These are phyloP conservation scores for Suhomyces wounanorum DNA, from an alignment of 1,139 yeast genomes.

Conservation along the genomic window DNA sequence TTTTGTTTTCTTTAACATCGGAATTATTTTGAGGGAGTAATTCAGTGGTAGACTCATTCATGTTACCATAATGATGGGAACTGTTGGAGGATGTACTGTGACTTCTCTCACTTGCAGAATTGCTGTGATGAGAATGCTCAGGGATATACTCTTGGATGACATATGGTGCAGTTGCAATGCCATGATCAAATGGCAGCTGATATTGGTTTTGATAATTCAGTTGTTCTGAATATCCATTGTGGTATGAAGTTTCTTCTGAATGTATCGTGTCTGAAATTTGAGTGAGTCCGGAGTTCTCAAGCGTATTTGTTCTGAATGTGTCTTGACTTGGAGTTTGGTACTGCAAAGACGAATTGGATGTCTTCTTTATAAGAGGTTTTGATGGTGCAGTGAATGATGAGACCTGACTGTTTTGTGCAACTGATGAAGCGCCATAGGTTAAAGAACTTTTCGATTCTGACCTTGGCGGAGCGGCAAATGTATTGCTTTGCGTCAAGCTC, in stretches of 20 bases:
- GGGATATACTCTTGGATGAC: not conserved
- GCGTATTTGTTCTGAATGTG: not conserved
- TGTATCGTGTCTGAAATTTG: not conserved
- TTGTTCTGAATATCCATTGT: not conserved
- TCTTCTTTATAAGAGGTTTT: not conserved
- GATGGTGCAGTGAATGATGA: not conserved
- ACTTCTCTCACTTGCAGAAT: constrained; percentile 2
- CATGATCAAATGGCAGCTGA: not conserved
- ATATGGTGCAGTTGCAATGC: not conserved
- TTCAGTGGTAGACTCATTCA: constrained; percentile 2
- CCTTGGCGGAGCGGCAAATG: constrained; percentile 4
- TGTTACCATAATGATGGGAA: constrained; percentile 1
- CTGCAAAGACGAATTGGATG: not conserved
- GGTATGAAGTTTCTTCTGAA: not conserved
- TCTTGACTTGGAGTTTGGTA: not conserved
- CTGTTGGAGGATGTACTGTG: constrained; percentile 5
- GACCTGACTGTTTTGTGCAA: constrained; percentile 1
- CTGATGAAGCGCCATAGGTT: constrained; percentile 8
- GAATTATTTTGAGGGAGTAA: not conserved
- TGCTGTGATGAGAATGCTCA: not conserved
- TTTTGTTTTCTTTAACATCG: not conserved
- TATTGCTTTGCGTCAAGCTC: not conserved
- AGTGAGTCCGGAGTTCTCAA: not conserved
- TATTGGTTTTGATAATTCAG: not conserved
- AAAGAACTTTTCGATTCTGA: constrained; percentile 14